Percentiles rank a stretch among this genome's conserved stretches.
Evolutionary conservation across 805 yeast genomes (phyloP).

Genomic region (Geotrichum ghanense): DNA sequence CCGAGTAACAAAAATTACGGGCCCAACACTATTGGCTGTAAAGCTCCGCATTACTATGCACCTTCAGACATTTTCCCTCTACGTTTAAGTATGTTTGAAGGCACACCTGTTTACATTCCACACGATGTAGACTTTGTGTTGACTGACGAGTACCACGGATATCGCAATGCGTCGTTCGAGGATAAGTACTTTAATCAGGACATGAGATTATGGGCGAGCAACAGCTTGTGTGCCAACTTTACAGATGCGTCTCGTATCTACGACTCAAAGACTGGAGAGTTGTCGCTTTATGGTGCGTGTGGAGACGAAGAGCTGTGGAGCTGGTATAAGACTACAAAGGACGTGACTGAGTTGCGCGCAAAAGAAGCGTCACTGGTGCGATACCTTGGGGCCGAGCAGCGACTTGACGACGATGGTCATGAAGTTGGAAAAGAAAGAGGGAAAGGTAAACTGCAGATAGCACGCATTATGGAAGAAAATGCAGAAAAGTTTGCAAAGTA

Average conservation of each 20-base stretch:
- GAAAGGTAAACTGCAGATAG: background rate
- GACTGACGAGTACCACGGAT: background rate
- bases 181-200: background rate
- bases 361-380: too few species aligned
- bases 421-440: background rate
- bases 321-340: background rate
- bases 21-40: constrained; percentile 30
- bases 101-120: constrained; percentile 39
- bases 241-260: too few species aligned
- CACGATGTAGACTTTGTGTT: constrained; percentile 19
- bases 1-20: constrained; percentile 7
- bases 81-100: constrained; percentile 46
- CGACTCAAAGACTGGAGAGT: too few species aligned
- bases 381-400: too few species aligned
- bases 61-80: constrained; percentile 42
- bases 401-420: background rate
- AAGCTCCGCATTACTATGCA: constrained; percentile 44
- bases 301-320: background rate
- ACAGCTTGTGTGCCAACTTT: background rate
- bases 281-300: background rate
- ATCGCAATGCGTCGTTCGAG: background rate
- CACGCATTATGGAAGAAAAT: background rate
- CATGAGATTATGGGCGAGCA: background rate
- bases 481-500: background rate
- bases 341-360: background rate